Evolutionary conservation across 2,329 filamentous ascomycete species (phyloP).

Genomic region (Chaetomium globosum): DNA sequence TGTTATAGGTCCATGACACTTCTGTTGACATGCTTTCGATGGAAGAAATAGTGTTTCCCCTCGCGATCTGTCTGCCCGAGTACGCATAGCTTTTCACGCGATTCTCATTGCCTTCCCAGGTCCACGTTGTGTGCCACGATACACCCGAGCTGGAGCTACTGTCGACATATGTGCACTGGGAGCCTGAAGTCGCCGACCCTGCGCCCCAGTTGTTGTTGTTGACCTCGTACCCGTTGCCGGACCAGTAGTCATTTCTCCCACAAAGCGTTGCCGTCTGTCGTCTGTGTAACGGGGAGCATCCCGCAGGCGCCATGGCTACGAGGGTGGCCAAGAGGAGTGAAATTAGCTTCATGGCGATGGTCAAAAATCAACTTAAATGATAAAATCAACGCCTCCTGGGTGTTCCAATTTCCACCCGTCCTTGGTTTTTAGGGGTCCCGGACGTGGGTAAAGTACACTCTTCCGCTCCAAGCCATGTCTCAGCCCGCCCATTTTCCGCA

Average conservation of each 20-base stretch:
- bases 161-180: constrained; percentile 49
- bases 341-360: neutral
- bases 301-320: neutral
- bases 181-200: constrained; percentile 42
- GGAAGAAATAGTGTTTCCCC: constrained; percentile 39
- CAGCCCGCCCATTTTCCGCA: neutral
- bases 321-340: neutral
- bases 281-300: neutral
- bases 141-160: constrained; percentile 41
- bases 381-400: neutral
- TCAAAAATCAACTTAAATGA: neutral
- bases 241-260: constrained; percentile 40
- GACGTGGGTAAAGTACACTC: neutral
- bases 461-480: constrained; percentile 9
- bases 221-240: constrained; percentile 40
- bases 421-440: neutral
- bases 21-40: constrained; percentile 44
- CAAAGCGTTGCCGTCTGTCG: constrained; percentile 32
- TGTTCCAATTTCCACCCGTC: neutral
- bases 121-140: constrained; percentile 48
- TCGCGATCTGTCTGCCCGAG: constrained; percentile 42
- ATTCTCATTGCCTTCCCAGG: constrained; percentile 45
- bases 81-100: constrained; percentile 52
- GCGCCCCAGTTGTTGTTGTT: constrained; percentile 52
- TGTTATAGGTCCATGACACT: constrained; percentile 51